These are phyloP conservation scores for Pistacia integerrima DNA, from an alignment of 345 rosid species.

Conservation along the genomic window DNA sequence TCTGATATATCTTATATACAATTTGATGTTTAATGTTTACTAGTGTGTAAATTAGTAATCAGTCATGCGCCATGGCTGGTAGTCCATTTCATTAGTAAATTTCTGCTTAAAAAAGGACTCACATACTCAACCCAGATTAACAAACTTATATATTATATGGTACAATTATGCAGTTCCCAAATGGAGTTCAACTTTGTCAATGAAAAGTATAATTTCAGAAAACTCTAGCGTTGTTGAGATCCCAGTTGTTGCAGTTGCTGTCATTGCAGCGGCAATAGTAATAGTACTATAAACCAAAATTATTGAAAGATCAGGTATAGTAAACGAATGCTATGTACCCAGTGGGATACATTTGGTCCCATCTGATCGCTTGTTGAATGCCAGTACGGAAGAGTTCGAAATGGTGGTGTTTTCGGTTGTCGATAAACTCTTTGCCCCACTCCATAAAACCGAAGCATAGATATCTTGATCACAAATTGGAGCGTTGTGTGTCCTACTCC, in stretches of 20 bases:
- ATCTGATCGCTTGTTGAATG: constrained; percentile 20
- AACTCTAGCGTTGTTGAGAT: neutral
- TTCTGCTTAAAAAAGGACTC: constrained; percentile 11
- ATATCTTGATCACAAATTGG: constrained; percentile 27
- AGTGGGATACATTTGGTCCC: neutral
- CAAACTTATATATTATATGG: no score
- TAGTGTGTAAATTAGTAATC: neutral
- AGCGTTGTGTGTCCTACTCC: constrained; percentile 27
- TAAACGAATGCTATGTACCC: constrained; percentile 1
- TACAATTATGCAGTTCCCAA: neutral
- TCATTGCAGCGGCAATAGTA: neutral
- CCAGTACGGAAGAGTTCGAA: constrained; percentile 20
- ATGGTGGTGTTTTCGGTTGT: constrained; percentile 20
- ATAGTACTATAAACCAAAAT: neutral
- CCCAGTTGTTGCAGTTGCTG: neutral
- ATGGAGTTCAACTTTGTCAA: neutral
- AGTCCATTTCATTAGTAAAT: constrained; percentile 1
- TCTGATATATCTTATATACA: no score
- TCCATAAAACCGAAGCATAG: constrained; percentile 25
- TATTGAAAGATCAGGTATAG: constrained; percentile 15
- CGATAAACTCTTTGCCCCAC: constrained; percentile 24
- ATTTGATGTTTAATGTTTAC: no score
- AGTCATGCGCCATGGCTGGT: neutral
- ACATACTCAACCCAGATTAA: neutral
- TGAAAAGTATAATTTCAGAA: neutral